Base-by-base conservation (phyloP, 495 filamentous ascomycete genomes). In the Staphylotrichum longicolle region DNA sequence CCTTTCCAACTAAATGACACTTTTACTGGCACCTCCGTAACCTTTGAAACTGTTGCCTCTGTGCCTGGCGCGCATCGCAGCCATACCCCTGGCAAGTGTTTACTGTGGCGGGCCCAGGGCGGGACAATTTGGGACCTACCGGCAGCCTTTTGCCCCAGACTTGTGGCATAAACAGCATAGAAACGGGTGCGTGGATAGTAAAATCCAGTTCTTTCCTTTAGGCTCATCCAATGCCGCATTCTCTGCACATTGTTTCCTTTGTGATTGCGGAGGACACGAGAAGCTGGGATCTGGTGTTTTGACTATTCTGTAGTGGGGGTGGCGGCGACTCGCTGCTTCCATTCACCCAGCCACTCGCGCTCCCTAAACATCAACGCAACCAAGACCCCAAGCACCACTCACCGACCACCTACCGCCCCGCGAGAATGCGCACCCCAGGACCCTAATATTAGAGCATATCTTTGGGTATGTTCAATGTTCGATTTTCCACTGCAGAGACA, bases 221-320 rank as follows among this genome's bases (percentile, higher is more conserved):
- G 20, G 20, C 20, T 27, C 20, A 27, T 27, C 1, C 20, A 27
- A 1, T 27, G 20, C 20, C 20, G 20, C 20, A 27, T 27, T 27
- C 20, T 27, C 20, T 27, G 20, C 1, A 27, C 20, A 27, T 27
- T 27, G 20, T 27, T 27, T 27, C 20, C 20, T 27, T 27, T 27
- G 20, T 27, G 20, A 27, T 27, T 27, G 20, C 20, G 20, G 20
- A 27, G 20, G 20, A 27, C 0, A 27, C 20, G 20, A 27, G 20
- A 27, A 27, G 20, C 20, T 27, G 20, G 20, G 20, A 27, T 27
- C 20, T 1, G 20, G 5, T 30, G 15, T 53, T 11, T 27, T 40
- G 15, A 39, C 20, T 63, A 54, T 63, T 59, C 34, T 63, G 56
- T 59, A 54, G 55, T 44, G 52, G 56, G 61, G 61, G 55, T 57